phyloP scores from a whole-genome alignment of 148 eudicot species.

The Rhododendron ovatum region DNA sequence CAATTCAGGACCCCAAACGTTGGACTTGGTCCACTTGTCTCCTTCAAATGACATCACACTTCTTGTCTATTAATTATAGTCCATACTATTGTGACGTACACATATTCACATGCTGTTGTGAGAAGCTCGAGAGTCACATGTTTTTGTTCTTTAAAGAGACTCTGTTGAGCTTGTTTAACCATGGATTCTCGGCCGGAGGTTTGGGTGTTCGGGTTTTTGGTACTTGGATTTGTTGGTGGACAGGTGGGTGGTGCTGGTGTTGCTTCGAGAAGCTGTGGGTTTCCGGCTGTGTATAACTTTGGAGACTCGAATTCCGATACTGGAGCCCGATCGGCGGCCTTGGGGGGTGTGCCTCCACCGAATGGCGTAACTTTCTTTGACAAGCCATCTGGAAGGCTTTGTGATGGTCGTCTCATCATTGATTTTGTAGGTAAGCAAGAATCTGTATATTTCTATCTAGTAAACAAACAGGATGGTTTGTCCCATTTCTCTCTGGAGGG shows the following conservation, averaged over 20 bases:
- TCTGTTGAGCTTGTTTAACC: not conserved
- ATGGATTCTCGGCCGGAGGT: not conserved
- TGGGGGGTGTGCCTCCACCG: not conserved
- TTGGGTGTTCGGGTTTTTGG: not conserved
- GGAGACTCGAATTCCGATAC: conserved; percentile 25
- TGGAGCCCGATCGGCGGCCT: not conserved
- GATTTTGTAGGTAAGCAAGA: conserved; percentile 13
- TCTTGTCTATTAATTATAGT: not conserved
- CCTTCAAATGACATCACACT: not conserved
- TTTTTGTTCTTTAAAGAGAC: not conserved
- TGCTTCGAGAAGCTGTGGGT: not conserved
- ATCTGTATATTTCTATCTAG: not conserved
- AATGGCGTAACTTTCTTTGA: not conserved
- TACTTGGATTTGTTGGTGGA: not conserved
- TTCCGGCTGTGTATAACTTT: conserved; percentile 16
- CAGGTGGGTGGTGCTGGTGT: not conserved
- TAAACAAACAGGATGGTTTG: not conserved
- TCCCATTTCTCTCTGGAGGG: not conserved
- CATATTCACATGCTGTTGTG: not conserved
- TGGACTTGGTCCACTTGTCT: not conserved
- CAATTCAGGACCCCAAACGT: not conserved
- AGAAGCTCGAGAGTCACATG: not conserved
- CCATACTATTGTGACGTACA: not conserved
- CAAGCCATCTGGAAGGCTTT: not conserved
- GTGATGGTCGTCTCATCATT: conserved; percentile 16